Conservation (phyloP, 176 grass and related monocot species). For the Paspalum notatum region DNA sequence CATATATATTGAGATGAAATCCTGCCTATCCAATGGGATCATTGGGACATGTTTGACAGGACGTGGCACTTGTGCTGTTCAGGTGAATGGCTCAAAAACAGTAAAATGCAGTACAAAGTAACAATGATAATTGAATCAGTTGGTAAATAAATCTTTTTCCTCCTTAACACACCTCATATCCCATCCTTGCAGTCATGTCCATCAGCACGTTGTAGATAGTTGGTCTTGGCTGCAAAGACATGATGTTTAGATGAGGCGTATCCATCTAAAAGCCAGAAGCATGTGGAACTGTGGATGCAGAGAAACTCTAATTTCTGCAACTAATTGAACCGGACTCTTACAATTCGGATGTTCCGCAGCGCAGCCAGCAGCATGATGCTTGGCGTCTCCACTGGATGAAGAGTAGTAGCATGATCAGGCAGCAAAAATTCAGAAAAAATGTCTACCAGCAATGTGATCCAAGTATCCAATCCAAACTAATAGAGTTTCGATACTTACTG, state of each 20-base stretch:
- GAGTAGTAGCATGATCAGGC: constrained; percentile 24
- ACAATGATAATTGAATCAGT: too few species aligned
- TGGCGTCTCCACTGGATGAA: constrained; percentile 83
- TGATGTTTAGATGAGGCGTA: constrained; percentile 14
- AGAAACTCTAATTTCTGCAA: constrained; percentile 2
- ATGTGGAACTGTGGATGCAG: neutral
- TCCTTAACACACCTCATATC: constrained; percentile 64
- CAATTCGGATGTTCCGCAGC: constrained; percentile 79
- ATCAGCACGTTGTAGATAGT: constrained; percentile 83
- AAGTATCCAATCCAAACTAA: neutral
- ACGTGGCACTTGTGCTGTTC: neutral
- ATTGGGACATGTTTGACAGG: constrained; percentile 8
- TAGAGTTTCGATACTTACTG: constrained; percentile 59
- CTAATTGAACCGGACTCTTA: constrained; percentile 45
- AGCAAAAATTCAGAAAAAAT: constrained; percentile 8
- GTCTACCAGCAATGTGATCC: neutral
- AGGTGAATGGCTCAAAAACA: neutral
- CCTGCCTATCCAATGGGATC: neutral
- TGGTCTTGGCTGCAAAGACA: constrained; percentile 74
- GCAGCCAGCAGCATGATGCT: constrained; percentile 92
- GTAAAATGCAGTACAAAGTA: neutral
- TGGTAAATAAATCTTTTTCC: neutral
- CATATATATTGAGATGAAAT: constrained; percentile 16
- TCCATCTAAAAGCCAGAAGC: constrained; percentile 19
- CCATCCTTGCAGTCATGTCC: constrained; percentile 91